phyloP scores from a whole-genome alignment of 75 land plant genomes.

The Azolla pinnata region DNA sequence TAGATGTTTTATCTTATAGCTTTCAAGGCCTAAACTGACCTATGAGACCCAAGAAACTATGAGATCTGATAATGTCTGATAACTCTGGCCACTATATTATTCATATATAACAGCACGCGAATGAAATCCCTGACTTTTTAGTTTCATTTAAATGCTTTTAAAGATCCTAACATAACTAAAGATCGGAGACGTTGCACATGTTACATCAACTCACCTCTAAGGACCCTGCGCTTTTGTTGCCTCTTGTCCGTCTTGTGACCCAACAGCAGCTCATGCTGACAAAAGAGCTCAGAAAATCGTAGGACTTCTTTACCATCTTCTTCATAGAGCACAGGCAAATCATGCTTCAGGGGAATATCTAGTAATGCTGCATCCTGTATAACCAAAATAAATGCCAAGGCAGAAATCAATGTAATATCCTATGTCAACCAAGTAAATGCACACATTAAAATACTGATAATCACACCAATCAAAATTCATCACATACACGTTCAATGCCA shows the following conservation, averaged over 20 bases:
- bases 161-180: not conserved
- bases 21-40: not conserved
- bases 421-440: not conserved
- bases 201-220: conserved; percentile 36
- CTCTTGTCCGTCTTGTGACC: conserved; percentile 31
- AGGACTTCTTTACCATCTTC: conserved; percentile 78
- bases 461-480: not conserved
- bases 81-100: not conserved
- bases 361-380: conserved; percentile 25
- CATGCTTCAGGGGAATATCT: conserved; percentile 17
- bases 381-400: not conserved
- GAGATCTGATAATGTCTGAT: not conserved
- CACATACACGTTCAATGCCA: too few relatives aligned
- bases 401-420: not conserved
- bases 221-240: conserved; percentile 16
- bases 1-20: not conserved
- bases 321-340: conserved; percentile 66
- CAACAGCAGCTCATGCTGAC: conserved; percentile 53
- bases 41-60: not conserved
- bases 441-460: not conserved
- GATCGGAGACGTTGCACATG: not conserved
- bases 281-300: conserved; percentile 91
- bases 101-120: not conserved
- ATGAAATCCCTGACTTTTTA: too few relatives aligned
- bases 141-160: not conserved